Conservation (phyloP, 768 basidiomycete genomes). For the Phanerochaete sordida region DNA sequence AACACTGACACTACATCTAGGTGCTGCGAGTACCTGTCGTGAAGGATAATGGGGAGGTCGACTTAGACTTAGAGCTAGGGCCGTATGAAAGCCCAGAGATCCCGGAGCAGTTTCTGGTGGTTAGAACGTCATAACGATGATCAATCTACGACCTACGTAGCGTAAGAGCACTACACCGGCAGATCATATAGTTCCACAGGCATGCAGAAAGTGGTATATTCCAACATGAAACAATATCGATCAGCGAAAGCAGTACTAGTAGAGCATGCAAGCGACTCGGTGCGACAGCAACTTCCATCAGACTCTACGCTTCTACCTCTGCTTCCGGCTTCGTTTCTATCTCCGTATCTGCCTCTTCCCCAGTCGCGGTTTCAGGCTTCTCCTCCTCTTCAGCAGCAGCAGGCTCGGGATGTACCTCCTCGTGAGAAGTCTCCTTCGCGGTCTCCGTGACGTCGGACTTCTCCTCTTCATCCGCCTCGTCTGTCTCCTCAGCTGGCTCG, state of each 20-base stretch:
- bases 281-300: not conserved
- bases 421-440: not conserved
- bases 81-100: slow-evolving; percentile 64
- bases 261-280: not conserved
- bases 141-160: too few relatives aligned
- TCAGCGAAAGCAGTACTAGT: not conserved
- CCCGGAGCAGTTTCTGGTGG: slow-evolving; percentile 71
- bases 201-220: not conserved
- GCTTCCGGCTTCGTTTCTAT: not conserved
- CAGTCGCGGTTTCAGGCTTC: not conserved
- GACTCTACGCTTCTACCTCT: not conserved
- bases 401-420: not conserved
- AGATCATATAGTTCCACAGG: too few relatives aligned
- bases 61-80: slow-evolving; percentile 35
- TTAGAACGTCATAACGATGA: slow-evolving; percentile 33
- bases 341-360: too few relatives aligned
- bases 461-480: not conserved
- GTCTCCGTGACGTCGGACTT: not conserved
- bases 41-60: slow-evolving; percentile 37
- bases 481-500: not conserved
- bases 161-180: too few relatives aligned
- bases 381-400: slow-evolving; percentile 20
- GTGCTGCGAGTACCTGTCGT: slow-evolving; percentile 38
- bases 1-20: slow-evolving; percentile 26
- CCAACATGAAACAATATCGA: not conserved